Evolutionary conservation across 2,329 filamentous ascomycete species (phyloP), one percentile per base, ranked within the genome.

Genomic region (Arthroderma sp.): DNA sequence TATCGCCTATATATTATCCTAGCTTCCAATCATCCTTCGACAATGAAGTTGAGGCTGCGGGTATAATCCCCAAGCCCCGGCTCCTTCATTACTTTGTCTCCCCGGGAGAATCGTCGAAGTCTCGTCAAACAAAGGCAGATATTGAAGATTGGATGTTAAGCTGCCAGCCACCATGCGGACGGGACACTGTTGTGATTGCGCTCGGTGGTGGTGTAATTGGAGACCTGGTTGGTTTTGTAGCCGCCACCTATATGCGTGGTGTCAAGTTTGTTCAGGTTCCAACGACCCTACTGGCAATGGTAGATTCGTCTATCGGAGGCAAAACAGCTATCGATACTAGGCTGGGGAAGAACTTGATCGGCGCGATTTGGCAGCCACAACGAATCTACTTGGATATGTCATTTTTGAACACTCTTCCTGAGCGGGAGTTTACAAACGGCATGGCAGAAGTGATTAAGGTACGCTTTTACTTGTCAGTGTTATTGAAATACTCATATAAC

Each of bases 261-360:
- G 82, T 98, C 50, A 85, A 85, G 53, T 94, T 94, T 61, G 87
- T 95, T 36, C 91, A 98, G 66, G 88, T 98, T 39, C 91, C 91
- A 1, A 98, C 91, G 6, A 94, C 88, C 0, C 72, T 98, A 46
- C 73, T 98, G 43, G 80, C 91, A 51, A 98, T 98, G 91, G 91
- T 98, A 36, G 91, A 98, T 66, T 96, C 89, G 38, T 94, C 87
- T 33, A 96, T 98, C 59, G 91, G 91, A 50, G 91, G 91, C 51
- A 98, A 98, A 73, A 98, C 91, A 6, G 91, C 91, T 46, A 96
- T 98, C 63, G 91, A 98, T 61, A 94, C 86, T 0, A 88, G 89
- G 5, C 77, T 88, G 61, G 91, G 91, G 49, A 98, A 98, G 73
- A 98, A 98, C 61, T 68, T 98, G 50, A 80, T 98, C 46, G 91